A percentile compares a stretch with the other conserved stretches of the same genome.
These are phyloP conservation scores for Boletus pseudopeckii DNA, from an alignment of 768 basidiomycete species.

Conservation along the genomic window DNA sequence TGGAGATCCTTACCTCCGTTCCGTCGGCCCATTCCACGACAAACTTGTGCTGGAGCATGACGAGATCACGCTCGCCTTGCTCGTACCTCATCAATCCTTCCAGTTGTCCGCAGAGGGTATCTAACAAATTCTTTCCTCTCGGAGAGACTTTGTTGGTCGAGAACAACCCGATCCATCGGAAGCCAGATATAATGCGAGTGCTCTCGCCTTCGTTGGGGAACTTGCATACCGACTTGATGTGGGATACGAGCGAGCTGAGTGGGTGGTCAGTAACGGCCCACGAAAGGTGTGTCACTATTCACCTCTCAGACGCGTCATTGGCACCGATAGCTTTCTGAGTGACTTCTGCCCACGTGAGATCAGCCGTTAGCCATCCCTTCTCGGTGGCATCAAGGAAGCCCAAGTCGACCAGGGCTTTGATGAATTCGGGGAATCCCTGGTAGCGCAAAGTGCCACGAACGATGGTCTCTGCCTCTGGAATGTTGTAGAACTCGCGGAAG, in stretches of 20 bases:
- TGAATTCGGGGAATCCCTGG: constrained; percentile 96
- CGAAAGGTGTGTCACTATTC: constrained; percentile 1
- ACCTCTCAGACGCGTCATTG: constrained; percentile 68
- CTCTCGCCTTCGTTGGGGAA: constrained; percentile 74
- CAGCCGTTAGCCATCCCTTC: constrained; percentile 75
- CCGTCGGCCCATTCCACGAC: constrained; percentile 88
- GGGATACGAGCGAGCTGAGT: constrained; percentile 64
- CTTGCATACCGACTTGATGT: constrained; percentile 63
- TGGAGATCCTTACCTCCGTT: constrained; percentile 43
- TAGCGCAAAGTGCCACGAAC: constrained; percentile 92
- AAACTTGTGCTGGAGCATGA: constrained; percentile 99
- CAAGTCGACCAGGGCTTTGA: constrained; percentile 79
- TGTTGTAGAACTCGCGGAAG: constrained; percentile 88
- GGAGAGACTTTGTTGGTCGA: constrained; percentile 60
- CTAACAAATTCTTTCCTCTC: constrained; percentile 76
- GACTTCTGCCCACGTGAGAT: constrained; percentile 80
- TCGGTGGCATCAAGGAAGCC: constrained; percentile 78
- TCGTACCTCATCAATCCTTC: constrained; percentile 93
- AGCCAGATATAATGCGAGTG: constrained; percentile 79
- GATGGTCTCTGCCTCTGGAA: constrained; percentile 91
- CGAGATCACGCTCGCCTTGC: constrained; percentile 86
- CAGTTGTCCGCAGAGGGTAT: constrained; percentile 88
- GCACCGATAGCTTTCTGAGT: constrained; percentile 73
- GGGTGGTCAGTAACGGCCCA: constrained; percentile 1
- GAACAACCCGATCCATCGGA: constrained; percentile 94